A percentile compares a stretch with the other conserved stretches of the same genome.
Conservation (phyloP, 106 monocot species). For the Agapanthus africanus region DNA sequence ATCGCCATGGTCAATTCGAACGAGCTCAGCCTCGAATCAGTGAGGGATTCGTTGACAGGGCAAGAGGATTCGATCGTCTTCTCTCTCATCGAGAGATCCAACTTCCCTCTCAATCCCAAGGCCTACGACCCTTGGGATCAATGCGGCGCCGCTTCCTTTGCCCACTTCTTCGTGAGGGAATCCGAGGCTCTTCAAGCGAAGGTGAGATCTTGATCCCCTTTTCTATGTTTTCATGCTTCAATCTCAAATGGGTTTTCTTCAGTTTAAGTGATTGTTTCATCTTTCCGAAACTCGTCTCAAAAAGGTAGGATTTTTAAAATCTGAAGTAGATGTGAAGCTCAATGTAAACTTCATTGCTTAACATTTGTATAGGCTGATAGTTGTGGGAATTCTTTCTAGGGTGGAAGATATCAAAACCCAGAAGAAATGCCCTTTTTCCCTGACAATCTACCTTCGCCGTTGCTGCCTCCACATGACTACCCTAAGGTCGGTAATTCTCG, state of each 20-base stretch:
- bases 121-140: conserved; percentile 29
- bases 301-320: not conserved
- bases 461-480: conserved; percentile 19
- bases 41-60: conserved; percentile 61
- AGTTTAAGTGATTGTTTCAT: not conserved
- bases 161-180: conserved; percentile 46
- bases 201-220: conserved; percentile 25
- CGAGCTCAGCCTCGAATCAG: conserved; percentile 32
- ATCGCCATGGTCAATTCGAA: too few species aligned
- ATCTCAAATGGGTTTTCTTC: not conserved
- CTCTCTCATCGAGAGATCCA: conserved; percentile 64
- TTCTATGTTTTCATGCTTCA: not conserved
- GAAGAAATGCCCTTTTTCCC: conserved; percentile 86
- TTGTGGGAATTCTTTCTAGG: conserved; percentile 31
- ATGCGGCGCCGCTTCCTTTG: conserved; percentile 24
- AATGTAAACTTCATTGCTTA: not conserved
- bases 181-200: conserved; percentile 59
- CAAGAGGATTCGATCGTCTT: conserved; percentile 89
- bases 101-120: conserved; percentile 35
- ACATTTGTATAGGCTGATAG: not conserved
- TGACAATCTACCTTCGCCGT: conserved; percentile 37
- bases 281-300: not conserved
- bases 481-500: too few species aligned
- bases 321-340: not conserved
- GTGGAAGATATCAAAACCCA: conserved; percentile 68